Conservation (phyloP, 116 monocot species). For the Posidonia oceanica region DNA sequence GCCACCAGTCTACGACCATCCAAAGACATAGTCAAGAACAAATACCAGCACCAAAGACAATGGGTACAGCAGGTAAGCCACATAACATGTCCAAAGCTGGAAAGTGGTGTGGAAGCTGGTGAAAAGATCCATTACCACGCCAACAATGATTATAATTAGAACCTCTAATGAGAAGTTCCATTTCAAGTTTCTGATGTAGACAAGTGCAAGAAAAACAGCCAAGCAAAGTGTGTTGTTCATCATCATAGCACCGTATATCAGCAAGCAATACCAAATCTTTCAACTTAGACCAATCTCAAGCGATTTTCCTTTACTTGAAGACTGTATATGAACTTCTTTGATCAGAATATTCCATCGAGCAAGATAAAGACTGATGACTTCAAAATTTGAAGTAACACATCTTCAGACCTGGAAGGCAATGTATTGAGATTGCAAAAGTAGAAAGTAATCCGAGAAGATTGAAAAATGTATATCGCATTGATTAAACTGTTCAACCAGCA, state of each 20-base stretch:
- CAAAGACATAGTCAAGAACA: conserved; percentile 66
- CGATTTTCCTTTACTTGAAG: background rate
- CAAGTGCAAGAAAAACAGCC: conserved; percentile 78
- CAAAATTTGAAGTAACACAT: no score
- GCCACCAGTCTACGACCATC: conserved; percentile 61
- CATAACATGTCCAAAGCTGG: conserved; percentile 80
- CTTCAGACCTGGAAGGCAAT: no score
- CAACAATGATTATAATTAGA: conserved; percentile 69
- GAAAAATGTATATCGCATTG: no score
- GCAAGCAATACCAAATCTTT: conserved; percentile 9
- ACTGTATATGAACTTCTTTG: no score
- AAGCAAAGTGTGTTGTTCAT: conserved; percentile 99
- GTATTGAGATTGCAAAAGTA: no score
- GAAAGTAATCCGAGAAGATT: no score
- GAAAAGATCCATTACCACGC: conserved; percentile 76
- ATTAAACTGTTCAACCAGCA: no score
- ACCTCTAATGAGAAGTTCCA: conserved; percentile 96
- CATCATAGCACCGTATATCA: conserved; percentile 91
- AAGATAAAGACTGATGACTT: no score
- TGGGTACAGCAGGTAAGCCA: conserved; percentile 70
- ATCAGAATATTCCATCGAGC: no score
- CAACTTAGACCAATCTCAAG: background rate
- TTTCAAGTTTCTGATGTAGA: conserved; percentile 44
- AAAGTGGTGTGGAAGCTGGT: conserved; percentile 82
- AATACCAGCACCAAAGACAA: conserved; percentile 65